These are phyloP conservation scores for Penicillium decumbens DNA, from an alignment of 2,329 filamentous ascomycete genomes.

Conservation along the genomic window DNA sequence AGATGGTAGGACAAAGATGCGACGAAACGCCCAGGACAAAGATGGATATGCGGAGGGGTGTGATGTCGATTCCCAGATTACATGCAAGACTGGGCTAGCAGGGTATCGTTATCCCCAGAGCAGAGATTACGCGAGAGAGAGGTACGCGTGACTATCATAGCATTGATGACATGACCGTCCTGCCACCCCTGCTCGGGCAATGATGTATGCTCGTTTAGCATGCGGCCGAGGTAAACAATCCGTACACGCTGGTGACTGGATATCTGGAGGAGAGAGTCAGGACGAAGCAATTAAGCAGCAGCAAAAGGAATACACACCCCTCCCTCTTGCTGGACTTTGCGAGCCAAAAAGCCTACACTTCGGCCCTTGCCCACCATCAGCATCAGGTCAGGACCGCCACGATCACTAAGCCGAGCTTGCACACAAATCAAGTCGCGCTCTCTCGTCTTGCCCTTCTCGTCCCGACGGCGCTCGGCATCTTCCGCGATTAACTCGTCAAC, in stretches of 20 bases:
- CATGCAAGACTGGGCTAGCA: not conserved
- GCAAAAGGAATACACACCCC: constrained; percentile 56
- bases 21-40: not conserved
- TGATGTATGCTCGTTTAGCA: constrained; percentile 64
- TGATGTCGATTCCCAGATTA: not conserved
- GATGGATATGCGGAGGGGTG: not conserved
- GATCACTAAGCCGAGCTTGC: constrained; percentile 62
- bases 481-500: constrained; percentile 37
- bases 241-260: constrained; percentile 57
- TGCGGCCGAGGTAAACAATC: constrained; percentile 75
- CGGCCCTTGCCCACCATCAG: constrained; percentile 58
- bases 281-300: not conserved
- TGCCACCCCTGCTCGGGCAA: constrained; percentile 70
- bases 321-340: constrained; percentile 60
- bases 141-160: constrained; percentile 54
- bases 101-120: not conserved
- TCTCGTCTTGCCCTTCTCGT: constrained; percentile 59
- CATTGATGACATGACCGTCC: constrained; percentile 70
- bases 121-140: constrained; percentile 3
- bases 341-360: constrained; percentile 59
- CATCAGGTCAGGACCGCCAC: constrained; percentile 57
- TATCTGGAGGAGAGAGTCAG: constrained; percentile 46
- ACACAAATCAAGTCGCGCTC: constrained; percentile 55
- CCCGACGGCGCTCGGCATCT: constrained; percentile 42
- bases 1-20: too few species aligned